phyloP scores from a whole-genome alignment of 805 yeast species.

The Hanseniaspora taiwanica region DNA sequence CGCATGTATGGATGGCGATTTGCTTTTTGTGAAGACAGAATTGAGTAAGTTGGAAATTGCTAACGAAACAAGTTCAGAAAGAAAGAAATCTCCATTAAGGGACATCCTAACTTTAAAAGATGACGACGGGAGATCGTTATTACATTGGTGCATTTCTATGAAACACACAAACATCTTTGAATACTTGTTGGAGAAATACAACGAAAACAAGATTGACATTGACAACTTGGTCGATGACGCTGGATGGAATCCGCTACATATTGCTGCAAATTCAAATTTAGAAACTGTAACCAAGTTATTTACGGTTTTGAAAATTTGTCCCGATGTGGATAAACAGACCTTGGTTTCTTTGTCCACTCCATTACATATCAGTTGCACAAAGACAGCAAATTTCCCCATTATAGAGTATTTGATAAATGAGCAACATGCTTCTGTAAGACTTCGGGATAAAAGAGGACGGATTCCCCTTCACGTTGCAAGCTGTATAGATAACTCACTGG shows the following conservation, averaged over 20 bases:
- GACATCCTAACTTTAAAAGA: conserved; percentile 35
- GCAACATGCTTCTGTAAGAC: conserved; percentile 46
- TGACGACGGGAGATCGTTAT: conserved; percentile 63
- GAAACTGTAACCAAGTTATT: conserved; percentile 39
- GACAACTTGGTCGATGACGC: conserved; percentile 59
- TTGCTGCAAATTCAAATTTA: conserved; percentile 62
- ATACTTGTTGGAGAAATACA: conserved; percentile 25
- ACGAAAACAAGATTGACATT: conserved; percentile 34
- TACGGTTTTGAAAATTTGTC: conserved; percentile 32
- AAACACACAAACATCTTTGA: conserved; percentile 38
- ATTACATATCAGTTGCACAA: not conserved
- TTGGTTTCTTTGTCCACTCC: not conserved
- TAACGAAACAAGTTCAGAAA: not conserved
- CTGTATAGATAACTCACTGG: conserved; percentile 46
- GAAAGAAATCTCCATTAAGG: conserved; percentile 26
- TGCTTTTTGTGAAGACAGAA: conserved; percentile 36
- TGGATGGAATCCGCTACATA: conserved; percentile 85
- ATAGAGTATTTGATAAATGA: conserved; percentile 30
- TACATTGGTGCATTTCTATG: conserved; percentile 80
- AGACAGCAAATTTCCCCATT: not conserved
- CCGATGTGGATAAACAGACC: conserved; percentile 51
- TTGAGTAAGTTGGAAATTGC: conserved; percentile 24
- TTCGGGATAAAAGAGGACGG: conserved; percentile 53
- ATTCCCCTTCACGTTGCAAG: conserved; percentile 76
- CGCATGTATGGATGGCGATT: conserved; percentile 53